phyloP scores from a whole-genome alignment of 164 flowering plant species.

The Vitis amurensis region DNA sequence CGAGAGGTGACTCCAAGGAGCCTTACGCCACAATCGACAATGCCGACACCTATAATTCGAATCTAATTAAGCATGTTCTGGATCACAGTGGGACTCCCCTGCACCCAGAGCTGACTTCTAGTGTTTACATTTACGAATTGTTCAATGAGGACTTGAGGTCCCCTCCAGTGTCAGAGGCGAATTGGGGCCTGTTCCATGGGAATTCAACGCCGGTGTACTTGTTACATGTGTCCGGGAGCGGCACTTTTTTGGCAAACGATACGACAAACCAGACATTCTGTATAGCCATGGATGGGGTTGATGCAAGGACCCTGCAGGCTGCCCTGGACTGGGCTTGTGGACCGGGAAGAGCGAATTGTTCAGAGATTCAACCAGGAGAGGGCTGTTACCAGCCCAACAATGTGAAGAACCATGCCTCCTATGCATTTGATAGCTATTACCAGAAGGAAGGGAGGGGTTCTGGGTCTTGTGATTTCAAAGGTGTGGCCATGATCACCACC shows the following conservation, averaged over 20 bases:
- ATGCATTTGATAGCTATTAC: constrained; percentile 93
- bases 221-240: constrained; percentile 81
- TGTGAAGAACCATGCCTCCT: constrained; percentile 83
- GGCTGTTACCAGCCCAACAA: constrained; percentile 80
- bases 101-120: constrained; percentile 85
- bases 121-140: constrained; percentile 81
- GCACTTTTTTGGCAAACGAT: constrained; percentile 84
- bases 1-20: constrained; percentile 76
- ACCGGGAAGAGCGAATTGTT: constrained; percentile 90
- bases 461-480: constrained; percentile 93
- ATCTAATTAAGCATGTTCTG: constrained; percentile 74
- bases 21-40: constrained; percentile 83
- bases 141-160: constrained; percentile 91
- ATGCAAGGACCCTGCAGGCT: constrained; percentile 71
- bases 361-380: constrained; percentile 95
- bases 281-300: constrained; percentile 69
- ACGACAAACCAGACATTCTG: constrained; percentile 90
- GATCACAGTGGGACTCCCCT: constrained; percentile 78
- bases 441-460: constrained; percentile 68
- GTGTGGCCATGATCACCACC: constrained; percentile 90
- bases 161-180: constrained; percentile 73
- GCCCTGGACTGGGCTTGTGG: constrained; percentile 99
- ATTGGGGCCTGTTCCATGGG: constrained; percentile 88
- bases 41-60: constrained; percentile 86
- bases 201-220: constrained; percentile 76